Evolutionary conservation across 2,329 filamentous ascomycete species (phyloP).

Genomic region (Apiospora arundinis): DNA sequence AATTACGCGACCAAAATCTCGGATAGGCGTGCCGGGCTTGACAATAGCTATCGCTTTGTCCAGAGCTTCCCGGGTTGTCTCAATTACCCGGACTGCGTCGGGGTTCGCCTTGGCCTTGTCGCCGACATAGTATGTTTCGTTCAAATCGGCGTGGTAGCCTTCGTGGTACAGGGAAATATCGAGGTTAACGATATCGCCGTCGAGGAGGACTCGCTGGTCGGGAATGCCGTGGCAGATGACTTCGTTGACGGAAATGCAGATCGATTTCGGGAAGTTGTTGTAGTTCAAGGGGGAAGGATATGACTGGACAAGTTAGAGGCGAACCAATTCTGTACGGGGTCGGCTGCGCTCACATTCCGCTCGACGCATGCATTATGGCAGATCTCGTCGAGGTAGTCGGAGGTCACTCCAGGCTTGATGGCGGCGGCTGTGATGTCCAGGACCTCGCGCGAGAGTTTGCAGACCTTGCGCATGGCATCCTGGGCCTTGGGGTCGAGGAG

Average conservation of each 20-base stretch:
- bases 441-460: conserved; percentile 73
- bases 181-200: conserved; percentile 95
- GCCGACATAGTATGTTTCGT: conserved; percentile 97
- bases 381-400: conserved; percentile 77
- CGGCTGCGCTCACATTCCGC: conserved; percentile 64
- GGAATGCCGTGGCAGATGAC: conserved; percentile 98
- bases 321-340: neutral
- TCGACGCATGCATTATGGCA: conserved; percentile 79
- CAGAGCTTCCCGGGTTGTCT: conserved; percentile 86
- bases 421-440: conserved; percentile 75
- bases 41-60: conserved; percentile 87
- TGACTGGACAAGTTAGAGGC: conserved; percentile 58
- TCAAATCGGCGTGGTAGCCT: conserved; percentile 92
- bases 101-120: conserved; percentile 80
- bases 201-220: conserved; percentile 80
- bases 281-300: conserved; percentile 95
- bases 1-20: conserved; percentile 89
- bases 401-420: conserved; percentile 73
- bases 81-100: conserved; percentile 85
- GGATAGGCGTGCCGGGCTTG: conserved; percentile 88
- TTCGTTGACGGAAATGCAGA: conserved; percentile 93
- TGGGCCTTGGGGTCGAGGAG: conserved; percentile 70
- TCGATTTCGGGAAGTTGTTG: conserved; percentile 92
- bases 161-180: conserved; percentile 91
- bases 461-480: conserved; percentile 77